These are phyloP conservation scores for Abrus pulchellus DNA, from an alignment of 306 rosid species.

Conservation along the genomic window DNA sequence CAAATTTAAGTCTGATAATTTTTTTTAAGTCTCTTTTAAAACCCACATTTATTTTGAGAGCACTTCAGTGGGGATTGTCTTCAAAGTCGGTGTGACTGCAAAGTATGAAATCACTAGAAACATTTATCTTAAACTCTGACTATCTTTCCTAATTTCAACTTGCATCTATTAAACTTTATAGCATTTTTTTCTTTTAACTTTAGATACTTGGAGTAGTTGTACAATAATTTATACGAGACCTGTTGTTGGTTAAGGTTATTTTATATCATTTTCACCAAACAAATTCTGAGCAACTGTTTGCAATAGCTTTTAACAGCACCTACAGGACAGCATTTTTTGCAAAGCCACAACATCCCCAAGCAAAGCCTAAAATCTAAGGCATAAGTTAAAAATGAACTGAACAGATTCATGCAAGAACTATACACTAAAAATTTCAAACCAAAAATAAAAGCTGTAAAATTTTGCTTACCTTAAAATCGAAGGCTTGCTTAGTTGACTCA, in stretches of 20 bases:
- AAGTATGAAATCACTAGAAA: neutral
- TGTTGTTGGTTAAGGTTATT: conserved; percentile 8
- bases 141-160: conserved; percentile 6
- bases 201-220: neutral
- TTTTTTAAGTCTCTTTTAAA: neutral
- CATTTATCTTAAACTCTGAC: neutral
- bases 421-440: conserved; percentile 23
- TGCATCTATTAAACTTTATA: neutral
- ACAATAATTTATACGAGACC: neutral
- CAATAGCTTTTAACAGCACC: conserved; percentile 9
- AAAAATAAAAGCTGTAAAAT: conserved; percentile 36
- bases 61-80: neutral
- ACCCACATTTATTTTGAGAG: neutral
- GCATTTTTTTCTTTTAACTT: conserved; percentile 7
- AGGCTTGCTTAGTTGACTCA: conserved; percentile 75
- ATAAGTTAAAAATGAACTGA: neutral
- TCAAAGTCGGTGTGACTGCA: neutral
- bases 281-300: neutral
- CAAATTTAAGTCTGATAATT: too few species aligned
- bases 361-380: conserved; percentile 26
- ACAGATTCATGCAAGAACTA: conserved; percentile 7
- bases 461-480: conserved; percentile 78
- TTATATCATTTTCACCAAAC: conserved; percentile 14
- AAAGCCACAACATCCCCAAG: neutral
- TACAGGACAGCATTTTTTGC: neutral